Conservation (phyloP, 2,329 filamentous ascomycete species). For the Hyphodiscus sp. region DNA sequence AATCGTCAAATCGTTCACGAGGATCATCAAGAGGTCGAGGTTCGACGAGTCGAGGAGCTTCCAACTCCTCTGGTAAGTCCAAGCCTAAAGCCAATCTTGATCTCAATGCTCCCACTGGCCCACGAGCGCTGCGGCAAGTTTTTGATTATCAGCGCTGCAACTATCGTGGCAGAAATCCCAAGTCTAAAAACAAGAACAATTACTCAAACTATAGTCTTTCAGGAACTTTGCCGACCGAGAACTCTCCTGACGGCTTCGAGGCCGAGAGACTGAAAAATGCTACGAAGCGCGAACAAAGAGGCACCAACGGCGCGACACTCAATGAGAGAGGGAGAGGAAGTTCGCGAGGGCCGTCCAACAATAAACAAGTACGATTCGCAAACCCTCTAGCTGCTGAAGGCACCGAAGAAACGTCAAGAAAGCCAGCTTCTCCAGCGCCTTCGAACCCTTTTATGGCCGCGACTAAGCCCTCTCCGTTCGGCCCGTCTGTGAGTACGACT, state of each 20-base stretch:
- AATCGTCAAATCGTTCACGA: constrained; percentile 23
- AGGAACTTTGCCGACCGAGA: constrained; percentile 11
- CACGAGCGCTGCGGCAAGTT: constrained; percentile 10
- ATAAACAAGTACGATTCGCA: constrained; percentile 25
- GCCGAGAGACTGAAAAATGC: constrained; percentile 29
- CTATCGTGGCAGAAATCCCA: constrained; percentile 7
- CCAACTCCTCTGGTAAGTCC: constrained; percentile 27
- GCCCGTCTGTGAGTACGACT: constrained; percentile 1
- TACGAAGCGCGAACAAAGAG: constrained; percentile 23
- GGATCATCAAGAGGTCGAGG: constrained; percentile 26
- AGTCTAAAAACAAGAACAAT: constrained; percentile 6
- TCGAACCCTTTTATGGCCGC: constrained; percentile 14
- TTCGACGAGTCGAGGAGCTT: constrained; percentile 28
- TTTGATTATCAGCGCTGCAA: constrained; percentile 9
- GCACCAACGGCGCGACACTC: constrained; percentile 14
- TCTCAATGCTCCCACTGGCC: constrained; percentile 6
- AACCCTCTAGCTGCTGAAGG: constrained; percentile 1
- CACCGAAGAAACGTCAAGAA: neutral
- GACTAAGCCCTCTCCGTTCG: constrained; percentile 9
- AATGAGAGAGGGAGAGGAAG: constrained; percentile 20
- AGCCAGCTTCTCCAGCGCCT: neutral
- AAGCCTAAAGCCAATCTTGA: constrained; percentile 20
- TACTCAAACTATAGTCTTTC: constrained; percentile 14
- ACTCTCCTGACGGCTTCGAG: constrained; percentile 23
- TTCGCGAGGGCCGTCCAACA: constrained; percentile 12